These are phyloP conservation scores for Carex cristatella DNA, from an alignment of 176 grass and related monocot genomes.

Conservation along the genomic window DNA sequence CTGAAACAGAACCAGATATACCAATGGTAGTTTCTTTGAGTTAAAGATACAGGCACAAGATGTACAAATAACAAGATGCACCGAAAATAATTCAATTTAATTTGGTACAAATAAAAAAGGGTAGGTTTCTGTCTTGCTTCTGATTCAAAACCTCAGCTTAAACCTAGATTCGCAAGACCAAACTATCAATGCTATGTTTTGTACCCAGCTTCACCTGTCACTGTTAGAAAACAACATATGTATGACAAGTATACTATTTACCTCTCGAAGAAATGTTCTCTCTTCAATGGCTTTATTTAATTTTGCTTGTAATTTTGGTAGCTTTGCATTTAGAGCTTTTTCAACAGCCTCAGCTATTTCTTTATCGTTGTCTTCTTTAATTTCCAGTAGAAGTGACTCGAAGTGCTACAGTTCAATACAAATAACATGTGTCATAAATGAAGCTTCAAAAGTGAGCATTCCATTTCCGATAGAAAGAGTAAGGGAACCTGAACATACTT, in stretches of 20 bases:
- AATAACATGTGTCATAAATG: conserved; percentile 10
- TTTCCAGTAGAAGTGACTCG: conserved; percentile 66
- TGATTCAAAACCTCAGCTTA: background rate
- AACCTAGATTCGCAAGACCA: background rate
- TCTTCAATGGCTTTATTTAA: conserved; percentile 58
- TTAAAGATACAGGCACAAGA: background rate
- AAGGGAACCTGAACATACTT: conserved; percentile 46
- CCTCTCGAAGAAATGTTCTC: conserved; percentile 76
- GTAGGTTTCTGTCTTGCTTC: conserved; percentile 1
- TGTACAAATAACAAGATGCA: background rate
- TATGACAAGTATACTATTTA: conserved; percentile 27
- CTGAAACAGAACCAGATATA: background rate
- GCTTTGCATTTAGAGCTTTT: conserved; percentile 47
- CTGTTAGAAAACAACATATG: background rate
- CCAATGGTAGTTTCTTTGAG: conserved; percentile 6
- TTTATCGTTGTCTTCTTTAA: conserved; percentile 69
- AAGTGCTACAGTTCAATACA: conserved; percentile 57
- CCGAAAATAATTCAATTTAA: background rate
- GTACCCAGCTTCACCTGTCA: background rate
- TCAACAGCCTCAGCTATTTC: conserved; percentile 48
- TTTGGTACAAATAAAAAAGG: background rate
- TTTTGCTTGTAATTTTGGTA: conserved; percentile 58
- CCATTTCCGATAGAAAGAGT: background rate
- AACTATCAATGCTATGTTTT: background rate
- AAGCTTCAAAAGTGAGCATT: conserved; percentile 7